Base-by-base conservation (phyloP, 139 green algal species). In the Ulvella scutata region DNA sequence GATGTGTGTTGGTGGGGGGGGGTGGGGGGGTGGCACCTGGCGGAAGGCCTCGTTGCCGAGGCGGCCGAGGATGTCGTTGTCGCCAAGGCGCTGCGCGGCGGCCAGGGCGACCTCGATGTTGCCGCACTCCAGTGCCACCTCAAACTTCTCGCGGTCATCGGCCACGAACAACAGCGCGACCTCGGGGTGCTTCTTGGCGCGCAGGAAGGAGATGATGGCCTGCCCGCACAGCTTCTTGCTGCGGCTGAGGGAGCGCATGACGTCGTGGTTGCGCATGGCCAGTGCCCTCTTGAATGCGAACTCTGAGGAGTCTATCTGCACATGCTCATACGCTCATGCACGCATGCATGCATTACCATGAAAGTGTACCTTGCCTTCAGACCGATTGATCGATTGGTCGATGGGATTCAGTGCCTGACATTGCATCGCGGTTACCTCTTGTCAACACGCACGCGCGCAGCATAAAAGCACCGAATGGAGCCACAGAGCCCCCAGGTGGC, bases 241-340 rank as follows among this genome's bases (percentile, higher is more conserved):
- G 37, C 89, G 87, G 85, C 98, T 97, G 90, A 98, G 96, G 51
- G 75, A 31, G 40, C 97, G 87, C 77, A 99, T 95, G 39, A 85
- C 82, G 83, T 98, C 94, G 80, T 96, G 98, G 83, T 94, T 89
- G 72, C 88, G 86, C 82, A 96, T 85, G 78, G 88, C 62, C 73
- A 99, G 90, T 37, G 95, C 95, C 77, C 98, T 88, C 89, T 99
- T 99, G 91, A 99, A 99, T 80, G 91, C 87, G 85, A 95, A 98
- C 89, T 99, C 95, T 0, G 88, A 93, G n/a, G 84, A 83, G 80
- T 99, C 88, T 31, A 97, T 87, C 85, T 95, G 87, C 75, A 35
- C 6, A 51, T 38, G 72, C 36, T 31, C 0, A 59, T 36, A 2
- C 10, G 23, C 4, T 29, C 26, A 61, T 61, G 72, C 72, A 75